phyloP scores from a whole-genome alignment of 306 rosid genomes.

The Aeschynomene evenia region DNA sequence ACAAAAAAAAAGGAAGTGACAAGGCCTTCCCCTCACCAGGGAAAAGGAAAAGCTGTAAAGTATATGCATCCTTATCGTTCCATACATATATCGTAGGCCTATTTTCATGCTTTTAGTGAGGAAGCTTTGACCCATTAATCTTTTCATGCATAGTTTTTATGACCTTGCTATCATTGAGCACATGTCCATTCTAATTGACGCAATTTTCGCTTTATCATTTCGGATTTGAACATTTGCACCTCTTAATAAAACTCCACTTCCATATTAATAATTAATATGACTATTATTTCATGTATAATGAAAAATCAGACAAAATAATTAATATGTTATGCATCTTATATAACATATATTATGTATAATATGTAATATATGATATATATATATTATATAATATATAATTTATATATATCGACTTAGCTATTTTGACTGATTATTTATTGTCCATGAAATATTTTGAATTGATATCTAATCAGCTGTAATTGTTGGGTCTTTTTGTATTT shows the following conservation, averaged over 20 bases:
- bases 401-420: too few relatives aligned
- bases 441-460: too few relatives aligned
- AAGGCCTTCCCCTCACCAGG: not conserved
- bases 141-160: conserved; percentile 8
- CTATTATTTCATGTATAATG: too few relatives aligned
- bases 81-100: not conserved
- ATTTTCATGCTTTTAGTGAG: conserved; percentile 22
- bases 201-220: conserved; percentile 11
- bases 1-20: conserved; percentile 8
- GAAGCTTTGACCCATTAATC: conserved; percentile 30
- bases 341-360: too few relatives aligned
- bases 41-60: conserved; percentile 19
- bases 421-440: too few relatives aligned
- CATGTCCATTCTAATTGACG: conserved; percentile 24
- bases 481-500: not conserved
- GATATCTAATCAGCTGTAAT: not conserved
- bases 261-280: too few relatives aligned
- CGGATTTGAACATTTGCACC: conserved; percentile 24
- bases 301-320: too few relatives aligned
- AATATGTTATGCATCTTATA: too few relatives aligned
- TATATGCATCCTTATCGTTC: conserved; percentile 17
- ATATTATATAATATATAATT: too few relatives aligned
- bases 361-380: too few relatives aligned
- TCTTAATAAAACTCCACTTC: conserved; percentile 17
- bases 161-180: conserved; percentile 12